Conservation (phyloP, 257 asterid genomes). For the Petrea volubilis region DNA sequence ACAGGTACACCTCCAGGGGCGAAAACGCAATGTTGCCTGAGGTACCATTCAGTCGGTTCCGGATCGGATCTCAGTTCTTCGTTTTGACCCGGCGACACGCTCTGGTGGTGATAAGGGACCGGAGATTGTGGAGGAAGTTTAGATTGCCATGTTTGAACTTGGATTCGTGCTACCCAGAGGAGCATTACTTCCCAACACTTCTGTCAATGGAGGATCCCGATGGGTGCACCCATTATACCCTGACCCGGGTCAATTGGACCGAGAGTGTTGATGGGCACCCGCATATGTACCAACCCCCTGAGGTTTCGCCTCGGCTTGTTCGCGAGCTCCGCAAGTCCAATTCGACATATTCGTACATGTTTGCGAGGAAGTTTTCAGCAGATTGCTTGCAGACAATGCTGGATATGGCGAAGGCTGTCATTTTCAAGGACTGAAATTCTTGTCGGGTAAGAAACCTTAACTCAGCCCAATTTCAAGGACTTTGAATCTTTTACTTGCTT, state of each 20-base stretch:
- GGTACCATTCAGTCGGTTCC: conserved; percentile 51
- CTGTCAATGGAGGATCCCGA: conserved; percentile 76
- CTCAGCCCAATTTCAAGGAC: neutral
- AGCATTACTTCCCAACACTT: conserved; percentile 78
- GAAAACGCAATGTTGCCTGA: conserved; percentile 62
- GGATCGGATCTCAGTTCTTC: conserved; percentile 80
- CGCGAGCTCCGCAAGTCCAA: conserved; percentile 44
- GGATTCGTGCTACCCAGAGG: conserved; percentile 75
- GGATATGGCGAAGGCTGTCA: conserved; percentile 49
- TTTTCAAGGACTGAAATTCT: conserved; percentile 50
- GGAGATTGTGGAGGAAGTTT: conserved; percentile 68
- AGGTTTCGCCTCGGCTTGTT: conserved; percentile 55
- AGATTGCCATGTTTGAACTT: conserved; percentile 50
- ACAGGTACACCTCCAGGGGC: conserved; percentile 64
- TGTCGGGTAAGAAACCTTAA: conserved; percentile 37
- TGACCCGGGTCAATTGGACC: conserved; percentile 83
- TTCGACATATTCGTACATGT: conserved; percentile 52
- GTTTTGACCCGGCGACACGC: conserved; percentile 54
- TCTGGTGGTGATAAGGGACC: conserved; percentile 45
- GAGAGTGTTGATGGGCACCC: conserved; percentile 70
- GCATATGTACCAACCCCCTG: conserved; percentile 50
- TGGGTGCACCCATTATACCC: conserved; percentile 50
- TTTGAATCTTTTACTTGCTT: neutral
- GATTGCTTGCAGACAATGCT: conserved; percentile 72
- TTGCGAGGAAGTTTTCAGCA: conserved; percentile 74